Base-by-base conservation (phyloP, 306 rosid species). In the Sesbania bispinosa region DNA sequence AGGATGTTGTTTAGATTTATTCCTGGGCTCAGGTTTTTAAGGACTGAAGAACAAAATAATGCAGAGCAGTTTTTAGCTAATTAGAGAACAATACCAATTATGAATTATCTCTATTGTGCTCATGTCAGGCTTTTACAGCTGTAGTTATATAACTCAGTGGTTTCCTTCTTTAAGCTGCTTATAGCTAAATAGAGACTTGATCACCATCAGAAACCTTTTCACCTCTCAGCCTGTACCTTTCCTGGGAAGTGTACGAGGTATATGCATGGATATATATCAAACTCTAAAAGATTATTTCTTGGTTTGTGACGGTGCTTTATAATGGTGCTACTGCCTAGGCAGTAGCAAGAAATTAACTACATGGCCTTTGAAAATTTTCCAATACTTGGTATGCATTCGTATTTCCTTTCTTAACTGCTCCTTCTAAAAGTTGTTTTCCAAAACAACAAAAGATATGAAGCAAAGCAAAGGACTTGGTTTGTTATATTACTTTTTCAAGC, bases 311-410 rank as follows among this genome's bases (percentile, higher is more conserved):
- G 15, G 19, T 59, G 9, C 30, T 18, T 14, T 55, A 47, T 26
- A 35, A 41, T 45, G n/a, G n/a, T n/a, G n/a, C n/a, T n/a, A n/a
- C n/a, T n/a, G n/a, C n/a, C n/a, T n/a, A n/a, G n/a, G 59, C 67
- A 11, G 19, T 9, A 36, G 33, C 1, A 0, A 50, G 38, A 61
- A 48, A 67, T 58, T 45, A 45, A 7, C 58, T 23, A 20, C 23
- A 19, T 67, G 10, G 1, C 23, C 26, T 58, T 54, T 7, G 43
- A 33, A 45, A 19, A 27, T 4, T 66, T 19, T 35, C 47, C 1
- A 38, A 14, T 76, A 33, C 13, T 45, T 47, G 0, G 5, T 75
- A 51, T 65, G 61, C 35, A 61, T 52, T 48, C 77, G 43, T 63
- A 11, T 63, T 35, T 29, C 6, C 32, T 24, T 42, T 6, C 4